Conservation (phyloP, 2,329 filamentous ascomycete genomes). For the Talaromyces pinophilus region DNA sequence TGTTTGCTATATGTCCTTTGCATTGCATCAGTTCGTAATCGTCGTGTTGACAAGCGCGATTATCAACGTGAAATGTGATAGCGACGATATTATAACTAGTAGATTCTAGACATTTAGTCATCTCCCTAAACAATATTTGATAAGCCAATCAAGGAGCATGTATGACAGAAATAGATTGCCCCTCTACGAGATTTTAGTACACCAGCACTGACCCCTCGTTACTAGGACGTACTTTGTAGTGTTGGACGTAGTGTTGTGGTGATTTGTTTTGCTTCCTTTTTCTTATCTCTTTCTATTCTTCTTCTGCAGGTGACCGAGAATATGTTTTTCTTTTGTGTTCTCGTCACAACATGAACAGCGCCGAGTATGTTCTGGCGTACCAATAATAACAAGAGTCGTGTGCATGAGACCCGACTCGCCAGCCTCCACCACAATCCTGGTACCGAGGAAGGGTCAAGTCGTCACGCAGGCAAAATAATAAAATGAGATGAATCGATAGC, state of each 20-base stretch:
- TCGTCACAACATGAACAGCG: conserved; percentile 1
- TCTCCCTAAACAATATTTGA: not conserved
- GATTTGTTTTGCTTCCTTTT: not conserved
- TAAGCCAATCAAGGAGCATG: conserved; percentile 7
- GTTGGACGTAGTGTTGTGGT: not conserved
- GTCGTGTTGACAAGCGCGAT: not conserved
- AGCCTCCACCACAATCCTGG: conserved; percentile 4
- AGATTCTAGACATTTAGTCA: not conserved
- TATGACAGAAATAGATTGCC: conserved; percentile 6
- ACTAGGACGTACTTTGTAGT: not conserved
- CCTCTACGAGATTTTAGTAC: not conserved
- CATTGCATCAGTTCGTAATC: not conserved
- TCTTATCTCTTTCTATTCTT: not conserved
- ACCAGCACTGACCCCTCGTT: conserved; percentile 10
- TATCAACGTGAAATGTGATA: conserved; percentile 6
- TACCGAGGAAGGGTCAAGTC: not conserved
- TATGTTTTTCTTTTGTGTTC: not conserved
- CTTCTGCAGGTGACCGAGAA: conserved; percentile 7
- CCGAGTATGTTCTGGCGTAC: not conserved
- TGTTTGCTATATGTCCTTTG: not conserved
- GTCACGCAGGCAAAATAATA: not conserved
- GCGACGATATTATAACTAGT: not conserved
- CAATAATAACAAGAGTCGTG: not conserved
- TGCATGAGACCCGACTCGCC: not conserved
- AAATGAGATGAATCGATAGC: not conserved